A percentile compares a stretch with the other conserved stretches of the same genome.
Conservation (phyloP, 768 basidiomycete species). For the Boletales sp. region DNA sequence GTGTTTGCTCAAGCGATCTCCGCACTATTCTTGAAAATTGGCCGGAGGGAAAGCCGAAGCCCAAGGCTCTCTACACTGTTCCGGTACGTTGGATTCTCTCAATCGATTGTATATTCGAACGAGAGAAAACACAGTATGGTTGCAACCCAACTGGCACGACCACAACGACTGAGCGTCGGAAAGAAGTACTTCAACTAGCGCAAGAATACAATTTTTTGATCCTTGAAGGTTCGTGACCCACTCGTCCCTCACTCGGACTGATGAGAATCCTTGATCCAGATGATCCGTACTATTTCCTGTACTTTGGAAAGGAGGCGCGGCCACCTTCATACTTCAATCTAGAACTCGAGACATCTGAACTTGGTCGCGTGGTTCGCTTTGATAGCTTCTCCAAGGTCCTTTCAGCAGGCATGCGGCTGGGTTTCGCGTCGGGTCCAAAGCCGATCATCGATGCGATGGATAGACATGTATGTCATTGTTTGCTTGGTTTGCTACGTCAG, state of each 20-base stretch:
- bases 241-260: not conserved
- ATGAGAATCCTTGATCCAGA: slow-evolving; percentile 38
- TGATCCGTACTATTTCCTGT: slow-evolving; percentile 77
- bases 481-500: slow-evolving; percentile 12
- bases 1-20: slow-evolving; percentile 59
- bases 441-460: slow-evolving; percentile 67
- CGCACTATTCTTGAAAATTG: slow-evolving; percentile 67
- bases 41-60: slow-evolving; percentile 67
- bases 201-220: slow-evolving; percentile 75
- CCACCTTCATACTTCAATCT: slow-evolving; percentile 81
- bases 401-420: slow-evolving; percentile 74
- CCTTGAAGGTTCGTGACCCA: slow-evolving; percentile 60
- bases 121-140: slow-evolving; percentile 52
- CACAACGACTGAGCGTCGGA: slow-evolving; percentile 61
- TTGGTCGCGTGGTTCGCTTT: slow-evolving; percentile 81
- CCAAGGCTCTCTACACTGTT: slow-evolving; percentile 79
- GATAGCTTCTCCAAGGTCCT: slow-evolving; percentile 88
- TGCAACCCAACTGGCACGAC: slow-evolving; percentile 87
- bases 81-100: slow-evolving; percentile 43
- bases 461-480: slow-evolving; percentile 48
- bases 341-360: slow-evolving; percentile 61
- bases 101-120: slow-evolving; percentile 3
- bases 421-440: slow-evolving; percentile 76
- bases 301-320: slow-evolving; percentile 62
- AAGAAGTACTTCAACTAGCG: slow-evolving; percentile 69